A percentile compares a stretch with the other conserved stretches of the same genome.
phyloP scores from a whole-genome alignment of 2,329 filamentous ascomycete species.

The Mollisia scopiformis region DNA sequence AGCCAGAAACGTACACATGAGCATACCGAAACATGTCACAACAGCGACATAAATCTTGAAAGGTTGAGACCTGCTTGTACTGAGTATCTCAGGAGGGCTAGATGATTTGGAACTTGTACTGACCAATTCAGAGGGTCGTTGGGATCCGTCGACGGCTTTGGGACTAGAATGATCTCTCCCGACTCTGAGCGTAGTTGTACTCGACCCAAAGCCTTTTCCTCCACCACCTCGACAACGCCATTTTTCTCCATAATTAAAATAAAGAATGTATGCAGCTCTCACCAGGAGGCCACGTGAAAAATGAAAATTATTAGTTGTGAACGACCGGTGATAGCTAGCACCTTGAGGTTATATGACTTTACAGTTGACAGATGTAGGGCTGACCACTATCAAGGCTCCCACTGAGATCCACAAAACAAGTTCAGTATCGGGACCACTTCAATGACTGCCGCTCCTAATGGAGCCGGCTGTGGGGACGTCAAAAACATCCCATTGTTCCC shows the following conservation, averaged over 20 bases:
- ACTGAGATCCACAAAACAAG: neutral
- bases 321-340: neutral
- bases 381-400: neutral
- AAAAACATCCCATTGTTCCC: neutral
- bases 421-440: neutral
- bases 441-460: neutral
- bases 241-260: neutral
- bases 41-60: constrained; percentile 19
- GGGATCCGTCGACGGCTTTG: constrained; percentile 37
- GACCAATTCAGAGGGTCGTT: constrained; percentile 43
- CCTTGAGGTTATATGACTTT: neutral
- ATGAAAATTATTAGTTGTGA: neutral
- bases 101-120: neutral
- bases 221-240: constrained; percentile 3
- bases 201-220: constrained; percentile 18
- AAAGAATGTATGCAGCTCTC: neutral
- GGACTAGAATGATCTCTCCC: constrained; percentile 34
- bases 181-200: constrained; percentile 22
- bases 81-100: neutral
- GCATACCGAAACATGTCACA: constrained; percentile 17
- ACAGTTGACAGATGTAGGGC: neutral
- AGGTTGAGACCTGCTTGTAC: constrained; percentile 11
- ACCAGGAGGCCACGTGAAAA: neutral
- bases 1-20: constrained; percentile 21
- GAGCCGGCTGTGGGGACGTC: neutral